A percentile compares a stretch with the other conserved stretches of the same genome.
These are phyloP conservation scores for Trichosanthes cucumerina DNA, from an alignment of 306 rosid genomes.

Conservation along the genomic window DNA sequence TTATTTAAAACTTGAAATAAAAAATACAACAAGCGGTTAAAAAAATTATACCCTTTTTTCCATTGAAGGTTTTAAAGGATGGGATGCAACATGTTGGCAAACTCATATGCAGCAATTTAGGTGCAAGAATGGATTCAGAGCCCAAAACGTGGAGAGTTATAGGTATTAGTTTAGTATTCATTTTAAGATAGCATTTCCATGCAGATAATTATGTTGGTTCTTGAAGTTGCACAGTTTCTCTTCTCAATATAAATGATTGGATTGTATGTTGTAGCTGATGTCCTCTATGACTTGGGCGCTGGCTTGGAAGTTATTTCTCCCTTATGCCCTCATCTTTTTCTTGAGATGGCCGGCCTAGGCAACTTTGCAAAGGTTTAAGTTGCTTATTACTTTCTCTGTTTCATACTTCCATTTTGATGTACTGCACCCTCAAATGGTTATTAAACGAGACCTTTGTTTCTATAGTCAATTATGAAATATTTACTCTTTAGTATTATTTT, in stretches of 20 bases:
- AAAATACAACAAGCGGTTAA: not conserved
- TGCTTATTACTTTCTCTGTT: not conserved
- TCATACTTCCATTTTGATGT: not conserved
- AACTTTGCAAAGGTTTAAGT: conserved; percentile 69
- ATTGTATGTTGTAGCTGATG: conserved; percentile 67
- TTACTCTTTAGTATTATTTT: not conserved
- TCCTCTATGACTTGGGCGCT: conserved; percentile 73
- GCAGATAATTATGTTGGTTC: not conserved
- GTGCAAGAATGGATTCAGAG: conserved; percentile 98
- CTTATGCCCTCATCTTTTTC: conserved; percentile 89
- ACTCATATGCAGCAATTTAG: conserved; percentile 84
- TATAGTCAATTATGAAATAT: not conserved
- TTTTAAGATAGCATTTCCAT: not conserved
- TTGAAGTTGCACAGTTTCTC: not conserved
- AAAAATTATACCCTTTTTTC: not conserved
- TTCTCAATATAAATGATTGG: conserved; percentile 15
- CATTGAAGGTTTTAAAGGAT: conserved; percentile 68
- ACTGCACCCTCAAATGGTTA: too few species aligned
- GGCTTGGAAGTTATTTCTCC: conserved; percentile 98
- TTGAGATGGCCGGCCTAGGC: conserved; percentile 91
- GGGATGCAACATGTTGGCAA: conserved; percentile 97
- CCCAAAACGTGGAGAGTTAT: conserved; percentile 88
- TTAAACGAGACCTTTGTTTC: not conserved
- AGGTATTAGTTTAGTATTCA: conserved; percentile 30
- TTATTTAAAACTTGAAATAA: not conserved